phyloP scores from a whole-genome alignment of 305 asterid species.

The Fraxinus latifolia region DNA sequence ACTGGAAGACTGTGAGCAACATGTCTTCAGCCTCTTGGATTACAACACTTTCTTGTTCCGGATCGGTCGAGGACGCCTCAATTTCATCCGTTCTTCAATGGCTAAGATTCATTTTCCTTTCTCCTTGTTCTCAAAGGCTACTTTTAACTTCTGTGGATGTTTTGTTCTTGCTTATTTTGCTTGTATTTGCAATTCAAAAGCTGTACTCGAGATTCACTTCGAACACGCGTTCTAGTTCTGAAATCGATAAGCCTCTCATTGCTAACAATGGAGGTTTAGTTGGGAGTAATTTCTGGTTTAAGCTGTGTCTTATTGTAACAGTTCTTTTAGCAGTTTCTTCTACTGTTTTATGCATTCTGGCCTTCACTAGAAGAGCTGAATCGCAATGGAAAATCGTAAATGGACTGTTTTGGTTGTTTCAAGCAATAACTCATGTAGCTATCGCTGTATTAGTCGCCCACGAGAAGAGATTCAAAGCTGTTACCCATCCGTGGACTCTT shows the following conservation, averaged over 20 bases:
- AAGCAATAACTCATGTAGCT: constrained; percentile 47
- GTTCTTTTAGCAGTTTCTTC: constrained; percentile 38
- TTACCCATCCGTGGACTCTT: constrained; percentile 56
- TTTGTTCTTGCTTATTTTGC: constrained; percentile 42
- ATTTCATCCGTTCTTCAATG: constrained; percentile 34
- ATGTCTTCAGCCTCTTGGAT: constrained; percentile 58
- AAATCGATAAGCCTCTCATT: constrained; percentile 50
- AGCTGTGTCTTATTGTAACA: constrained; percentile 40
- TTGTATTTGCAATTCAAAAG: constrained; percentile 47
- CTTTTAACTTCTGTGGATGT: constrained; percentile 49
- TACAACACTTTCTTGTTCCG: constrained; percentile 63
- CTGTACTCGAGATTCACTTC: constrained; percentile 44
- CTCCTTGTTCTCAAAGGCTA: constrained; percentile 81
- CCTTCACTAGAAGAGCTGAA: constrained; percentile 25
- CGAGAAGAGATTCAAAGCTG: constrained; percentile 62
- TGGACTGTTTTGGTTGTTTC: constrained; percentile 62
- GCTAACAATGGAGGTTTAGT: constrained; percentile 32
- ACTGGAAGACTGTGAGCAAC: not conserved
- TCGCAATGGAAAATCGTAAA: constrained; percentile 45
- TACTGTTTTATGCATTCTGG: constrained; percentile 40
- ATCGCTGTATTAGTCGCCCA: constrained; percentile 49
- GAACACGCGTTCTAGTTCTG: constrained; percentile 29
- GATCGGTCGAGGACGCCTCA: constrained; percentile 23
- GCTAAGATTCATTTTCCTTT: constrained; percentile 61
- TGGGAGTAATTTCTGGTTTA: constrained; percentile 49